Evolutionary conservation across 148 eudicot genomes (phyloP).

Genomic region (Cornus controversa): DNA sequence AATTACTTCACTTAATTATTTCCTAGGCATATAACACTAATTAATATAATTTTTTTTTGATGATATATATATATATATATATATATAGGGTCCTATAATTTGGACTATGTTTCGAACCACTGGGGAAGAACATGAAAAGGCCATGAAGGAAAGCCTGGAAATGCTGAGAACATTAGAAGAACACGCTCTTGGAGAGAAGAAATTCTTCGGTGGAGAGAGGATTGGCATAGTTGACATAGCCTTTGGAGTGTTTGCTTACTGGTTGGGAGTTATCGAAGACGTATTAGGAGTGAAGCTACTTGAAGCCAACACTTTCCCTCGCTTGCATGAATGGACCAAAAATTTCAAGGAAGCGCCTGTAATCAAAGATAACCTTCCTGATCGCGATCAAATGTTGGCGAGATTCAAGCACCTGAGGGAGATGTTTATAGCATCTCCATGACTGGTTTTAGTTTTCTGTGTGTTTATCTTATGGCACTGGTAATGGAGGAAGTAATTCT

Average conservation of each 20-base stretch:
- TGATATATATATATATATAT: no score
- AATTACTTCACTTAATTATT: no score
- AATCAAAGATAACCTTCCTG: constrained; percentile 1
- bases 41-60: no score
- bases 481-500: no score
- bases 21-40: no score
- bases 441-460: not conserved
- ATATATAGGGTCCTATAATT: constrained; percentile 9
- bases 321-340: constrained; percentile 14
- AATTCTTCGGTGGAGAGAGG: constrained; percentile 24
- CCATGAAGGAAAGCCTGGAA: constrained; percentile 19
- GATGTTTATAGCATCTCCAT: not conserved
- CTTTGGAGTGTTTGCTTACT: constrained; percentile 15
- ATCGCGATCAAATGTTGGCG: not conserved
- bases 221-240: constrained; percentile 23
- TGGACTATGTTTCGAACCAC: constrained; percentile 11
- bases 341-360: constrained; percentile 9
- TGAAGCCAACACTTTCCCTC: constrained; percentile 14
- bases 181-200: constrained; percentile 16
- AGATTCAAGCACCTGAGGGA: not conserved
- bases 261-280: constrained; percentile 25
- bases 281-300: constrained; percentile 8
- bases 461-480: no score
- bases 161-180: constrained; percentile 24
- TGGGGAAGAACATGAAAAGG: constrained; percentile 26